phyloP scores from a whole-genome alignment of 257 asterid species.

The Euphrasia confusa region DNA sequence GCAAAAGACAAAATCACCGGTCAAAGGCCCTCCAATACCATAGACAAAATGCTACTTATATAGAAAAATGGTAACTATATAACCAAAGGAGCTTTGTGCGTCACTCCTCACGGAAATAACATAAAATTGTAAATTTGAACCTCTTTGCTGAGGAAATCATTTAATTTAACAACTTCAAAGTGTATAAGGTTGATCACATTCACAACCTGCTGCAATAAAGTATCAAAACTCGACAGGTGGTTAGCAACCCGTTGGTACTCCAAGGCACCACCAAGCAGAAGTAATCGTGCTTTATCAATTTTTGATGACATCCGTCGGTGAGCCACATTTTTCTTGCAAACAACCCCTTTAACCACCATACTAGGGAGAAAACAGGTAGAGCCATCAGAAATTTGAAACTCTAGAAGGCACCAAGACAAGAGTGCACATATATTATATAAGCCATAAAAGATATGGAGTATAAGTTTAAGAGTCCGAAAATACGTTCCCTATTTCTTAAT shows the following conservation, averaged over 20 bases:
- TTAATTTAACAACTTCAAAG: slow-evolving; percentile 14
- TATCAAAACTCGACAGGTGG: slow-evolving; percentile 74
- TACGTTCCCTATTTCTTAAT: slow-evolving; percentile 12
- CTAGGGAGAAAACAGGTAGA: slow-evolving; percentile 34
- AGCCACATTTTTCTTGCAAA: slow-evolving; percentile 81
- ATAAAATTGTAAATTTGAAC: slow-evolving; percentile 3
- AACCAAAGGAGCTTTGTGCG: slow-evolving; percentile 17
- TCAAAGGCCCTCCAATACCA: slow-evolving; percentile 20
- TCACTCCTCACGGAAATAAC: slow-evolving; percentile 1
- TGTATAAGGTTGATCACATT: slow-evolving; percentile 22
- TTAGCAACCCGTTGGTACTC: slow-evolving; percentile 79
- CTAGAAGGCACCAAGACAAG: slow-evolving; percentile 15
- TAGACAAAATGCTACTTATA: slow-evolving; percentile 9
- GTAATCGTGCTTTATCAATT: slow-evolving; percentile 54
- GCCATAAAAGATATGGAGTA: slow-evolving; percentile 15
- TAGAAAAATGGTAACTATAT: slow-evolving; percentile 3
- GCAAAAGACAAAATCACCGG: slow-evolving; percentile 26
- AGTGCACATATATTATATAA: slow-evolving; percentile 9
- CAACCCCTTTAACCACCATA: slow-evolving; percentile 65
- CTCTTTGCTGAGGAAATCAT: background rate
- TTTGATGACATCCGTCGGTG: slow-evolving; percentile 68
- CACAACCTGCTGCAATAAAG: slow-evolving; percentile 76
- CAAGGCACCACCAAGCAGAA: slow-evolving; percentile 78
- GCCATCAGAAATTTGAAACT: slow-evolving; percentile 24
- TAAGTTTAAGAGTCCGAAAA: slow-evolving; percentile 16